Conservation (phyloP, 371 early-diverging fungal species). For the Syncephalastrum racemosum region DNA sequence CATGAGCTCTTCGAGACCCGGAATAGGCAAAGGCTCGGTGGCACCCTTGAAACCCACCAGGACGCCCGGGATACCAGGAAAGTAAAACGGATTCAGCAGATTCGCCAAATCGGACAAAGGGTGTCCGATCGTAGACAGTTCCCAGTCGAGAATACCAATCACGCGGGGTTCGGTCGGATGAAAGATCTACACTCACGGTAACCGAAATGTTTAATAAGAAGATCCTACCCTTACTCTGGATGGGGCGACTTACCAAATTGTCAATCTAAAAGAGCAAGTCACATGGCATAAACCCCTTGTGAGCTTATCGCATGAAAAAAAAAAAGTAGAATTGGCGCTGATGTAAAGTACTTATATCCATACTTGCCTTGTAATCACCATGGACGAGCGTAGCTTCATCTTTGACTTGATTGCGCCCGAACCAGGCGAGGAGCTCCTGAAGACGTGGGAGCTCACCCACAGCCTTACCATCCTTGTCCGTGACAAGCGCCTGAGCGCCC, state of each 20-base stretch:
- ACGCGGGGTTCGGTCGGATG: conserved; percentile 80
- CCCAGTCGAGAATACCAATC: conserved; percentile 96
- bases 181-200: conserved; percentile 52
- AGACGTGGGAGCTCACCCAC: conserved; percentile 71
- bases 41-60: conserved; percentile 41
- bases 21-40: conserved; percentile 57
- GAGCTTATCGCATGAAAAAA: too few species aligned
- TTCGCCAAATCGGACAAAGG: conserved; percentile 91
- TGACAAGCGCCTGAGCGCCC: conserved; percentile 62
- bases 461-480: conserved; percentile 45
- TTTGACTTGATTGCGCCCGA: conserved; percentile 56
- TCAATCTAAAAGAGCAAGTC: conserved; percentile 49
- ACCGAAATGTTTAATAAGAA: conserved; percentile 1
- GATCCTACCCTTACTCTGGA: background rate
- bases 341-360: background rate
- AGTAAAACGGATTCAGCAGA: conserved; percentile 74
- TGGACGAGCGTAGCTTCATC: conserved; percentile 83
- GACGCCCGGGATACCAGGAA: conserved; percentile 26
- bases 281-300: too few species aligned
- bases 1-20: conserved; percentile 61
- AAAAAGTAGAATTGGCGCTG: too few species aligned
- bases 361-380: conserved; percentile 82
- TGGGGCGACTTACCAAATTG: conserved; percentile 57
- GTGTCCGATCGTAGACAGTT: conserved; percentile 92
- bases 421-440: conserved; percentile 72